These are phyloP conservation scores for Phalaenopsis hybrid DNA, from an alignment of 116 monocot species.

Conservation along the genomic window DNA sequence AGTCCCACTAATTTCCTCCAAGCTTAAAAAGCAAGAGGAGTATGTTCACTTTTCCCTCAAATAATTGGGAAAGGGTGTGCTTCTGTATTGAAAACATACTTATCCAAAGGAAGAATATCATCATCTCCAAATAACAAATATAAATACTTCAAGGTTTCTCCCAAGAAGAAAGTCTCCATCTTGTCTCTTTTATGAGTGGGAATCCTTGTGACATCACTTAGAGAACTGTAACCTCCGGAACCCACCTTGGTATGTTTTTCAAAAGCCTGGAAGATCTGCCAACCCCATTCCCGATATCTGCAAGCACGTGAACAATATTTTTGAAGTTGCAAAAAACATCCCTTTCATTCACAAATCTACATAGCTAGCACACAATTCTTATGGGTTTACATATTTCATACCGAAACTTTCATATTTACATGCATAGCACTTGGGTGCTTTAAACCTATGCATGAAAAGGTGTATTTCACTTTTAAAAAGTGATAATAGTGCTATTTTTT, in stretches of 20 bases:
- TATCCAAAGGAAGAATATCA: slow-evolving; percentile 68
- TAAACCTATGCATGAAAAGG: too few relatives aligned
- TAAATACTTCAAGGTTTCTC: slow-evolving; percentile 89
- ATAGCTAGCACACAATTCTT: too few relatives aligned
- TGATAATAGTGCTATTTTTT: too few relatives aligned
- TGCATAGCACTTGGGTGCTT: too few relatives aligned
- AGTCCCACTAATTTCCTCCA: background rate
- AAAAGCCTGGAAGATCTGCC: slow-evolving; percentile 94
- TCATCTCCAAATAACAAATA: slow-evolving; percentile 80
- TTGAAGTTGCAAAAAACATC: background rate
- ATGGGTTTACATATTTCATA: too few relatives aligned
- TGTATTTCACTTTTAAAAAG: too few relatives aligned
- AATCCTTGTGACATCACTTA: slow-evolving; percentile 79
- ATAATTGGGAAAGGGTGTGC: slow-evolving; percentile 75
- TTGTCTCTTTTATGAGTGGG: slow-evolving; percentile 84
- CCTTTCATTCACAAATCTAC: background rate
- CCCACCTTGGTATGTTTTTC: slow-evolving; percentile 80
- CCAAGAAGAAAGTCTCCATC: slow-evolving; percentile 99
- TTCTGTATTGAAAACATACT: slow-evolving; percentile 93
- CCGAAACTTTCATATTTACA: too few relatives aligned
- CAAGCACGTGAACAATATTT: slow-evolving; percentile 3
- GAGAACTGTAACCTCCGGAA: slow-evolving; percentile 87
- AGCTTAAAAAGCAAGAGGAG: background rate
- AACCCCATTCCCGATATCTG: slow-evolving; percentile 98
- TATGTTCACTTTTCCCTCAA: background rate